These are phyloP conservation scores for Trametes meyenii DNA, from an alignment of 768 basidiomycete species.

Conservation along the genomic window DNA sequence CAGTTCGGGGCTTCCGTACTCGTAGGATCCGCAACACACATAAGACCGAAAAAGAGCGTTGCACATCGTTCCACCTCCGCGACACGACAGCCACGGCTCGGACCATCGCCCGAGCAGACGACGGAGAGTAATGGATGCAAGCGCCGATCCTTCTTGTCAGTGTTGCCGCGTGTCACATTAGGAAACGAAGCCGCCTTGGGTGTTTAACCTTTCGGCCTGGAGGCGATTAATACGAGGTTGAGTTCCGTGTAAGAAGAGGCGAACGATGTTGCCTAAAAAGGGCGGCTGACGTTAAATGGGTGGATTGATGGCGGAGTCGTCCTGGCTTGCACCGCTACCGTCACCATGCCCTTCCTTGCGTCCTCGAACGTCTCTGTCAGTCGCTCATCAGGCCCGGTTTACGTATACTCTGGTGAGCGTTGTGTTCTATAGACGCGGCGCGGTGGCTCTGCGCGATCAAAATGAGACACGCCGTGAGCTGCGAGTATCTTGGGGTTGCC, in stretches of 20 bases:
- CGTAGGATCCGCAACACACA: too few relatives aligned
- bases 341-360: not conserved
- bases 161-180: not conserved
- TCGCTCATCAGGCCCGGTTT: slow-evolving; percentile 1
- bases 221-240: not conserved
- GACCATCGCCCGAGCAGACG: not conserved
- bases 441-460: not conserved
- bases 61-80: not conserved
- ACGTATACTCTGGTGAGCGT: not conserved
- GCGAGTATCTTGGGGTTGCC: slow-evolving; percentile 12
- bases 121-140: slow-evolving; percentile 5
- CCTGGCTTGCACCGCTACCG: slow-evolving; percentile 2
- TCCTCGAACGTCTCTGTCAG: slow-evolving; percentile 5
- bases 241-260: slow-evolving; percentile 9
- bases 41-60: too few relatives aligned
- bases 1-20: too few relatives aligned
- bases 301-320: not conserved
- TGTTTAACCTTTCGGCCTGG: slow-evolving; percentile 1
- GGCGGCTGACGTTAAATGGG: not conserved
- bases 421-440: not conserved
- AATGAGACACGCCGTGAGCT: slow-evolving; percentile 16
- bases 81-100: not conserved
- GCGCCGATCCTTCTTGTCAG: slow-evolving; percentile 7
- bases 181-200: not conserved
- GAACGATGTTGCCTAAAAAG: slow-evolving; percentile 5